Evolutionary conservation across 345 rosid genomes (phyloP).

Genomic region (Ailanthus altissimus): DNA sequence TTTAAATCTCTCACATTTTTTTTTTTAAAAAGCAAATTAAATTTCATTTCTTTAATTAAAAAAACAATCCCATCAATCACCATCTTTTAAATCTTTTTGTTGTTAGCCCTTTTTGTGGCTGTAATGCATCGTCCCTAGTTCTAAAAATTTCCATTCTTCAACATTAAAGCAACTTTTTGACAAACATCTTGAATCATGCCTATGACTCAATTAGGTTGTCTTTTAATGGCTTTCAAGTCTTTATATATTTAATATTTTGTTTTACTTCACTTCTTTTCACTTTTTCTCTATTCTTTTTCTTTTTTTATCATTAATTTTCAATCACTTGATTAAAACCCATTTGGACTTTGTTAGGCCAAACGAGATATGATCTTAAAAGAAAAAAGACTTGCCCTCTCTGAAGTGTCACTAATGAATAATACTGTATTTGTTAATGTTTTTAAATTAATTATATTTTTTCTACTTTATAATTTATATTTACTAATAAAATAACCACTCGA

Average conservation of each 20-base stretch:
- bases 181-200: neutral
- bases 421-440: too few species aligned
- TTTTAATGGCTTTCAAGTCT: neutral
- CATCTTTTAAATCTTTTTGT: neutral
- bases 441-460: too few species aligned
- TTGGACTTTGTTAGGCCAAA: neutral
- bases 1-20: too few species aligned
- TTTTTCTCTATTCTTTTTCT: neutral
- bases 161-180: conserved; percentile 5
- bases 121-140: conserved; percentile 8
- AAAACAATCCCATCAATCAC: neutral
- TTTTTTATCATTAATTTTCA: neutral
- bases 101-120: neutral
- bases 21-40: too few species aligned
- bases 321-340: neutral
- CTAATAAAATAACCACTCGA: too few species aligned
- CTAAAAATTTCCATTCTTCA: neutral
- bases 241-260: too few species aligned
- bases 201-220: conserved; percentile 3
- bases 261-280: too few species aligned
- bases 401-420: neutral
- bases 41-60: neutral
- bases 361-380: neutral
- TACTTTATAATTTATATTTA: too few species aligned
- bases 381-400: neutral